Evolutionary conservation across 2,329 filamentous ascomycete genomes (phyloP), one percentile per base, ranked within the genome.

Genomic region (Pestalotiopsis sp.): DNA sequence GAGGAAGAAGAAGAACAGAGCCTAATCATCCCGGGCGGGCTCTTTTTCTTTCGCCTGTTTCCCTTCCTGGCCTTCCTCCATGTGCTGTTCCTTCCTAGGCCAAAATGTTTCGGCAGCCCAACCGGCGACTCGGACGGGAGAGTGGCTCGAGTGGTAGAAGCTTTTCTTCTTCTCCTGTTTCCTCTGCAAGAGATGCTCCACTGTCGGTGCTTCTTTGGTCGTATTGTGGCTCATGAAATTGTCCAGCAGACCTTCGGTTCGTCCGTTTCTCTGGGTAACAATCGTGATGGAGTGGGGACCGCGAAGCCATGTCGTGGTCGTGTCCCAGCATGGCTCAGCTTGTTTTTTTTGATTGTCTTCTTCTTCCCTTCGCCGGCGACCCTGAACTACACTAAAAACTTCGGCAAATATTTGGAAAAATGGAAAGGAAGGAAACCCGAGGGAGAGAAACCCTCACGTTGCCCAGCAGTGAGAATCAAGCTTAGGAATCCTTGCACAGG

Each of bases 211-310:
- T 61, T 61, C 59, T 36, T 38, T 61, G 59, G 59, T 61, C 27
- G 59, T 61, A 61, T 61, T 61, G 59, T 61, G 59, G 25, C 31
- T 36, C 59, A 61, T 9, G 59, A 61, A 61, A 61, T 36, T 61
- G 59, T 36, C 45, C n/a, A 36, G 31, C 59, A 61, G 36, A 36
- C 31, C n/a, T 61, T 38, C 27, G n/a, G 31, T 36, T 36, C 57
- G n/a, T 39, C n/a, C 59, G 31, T 20, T 36, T 13, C 27, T 39
- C 36, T 61, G 59, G 25, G 45, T 52, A 52, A 52, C 31, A 39
- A 36, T 61, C 59, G 59, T 36, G 12, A n/a, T 9, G 13, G 31
- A 36, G 59, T 38, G 45, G 45, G 5, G 17, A 17, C 23, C 57
- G 20, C 27, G 36, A 11, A 38, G 36, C 59, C 59, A 20, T 23